Base-by-base conservation (phyloP, 108 stramenopile genomes). In the Skeletonema tropicum region DNA sequence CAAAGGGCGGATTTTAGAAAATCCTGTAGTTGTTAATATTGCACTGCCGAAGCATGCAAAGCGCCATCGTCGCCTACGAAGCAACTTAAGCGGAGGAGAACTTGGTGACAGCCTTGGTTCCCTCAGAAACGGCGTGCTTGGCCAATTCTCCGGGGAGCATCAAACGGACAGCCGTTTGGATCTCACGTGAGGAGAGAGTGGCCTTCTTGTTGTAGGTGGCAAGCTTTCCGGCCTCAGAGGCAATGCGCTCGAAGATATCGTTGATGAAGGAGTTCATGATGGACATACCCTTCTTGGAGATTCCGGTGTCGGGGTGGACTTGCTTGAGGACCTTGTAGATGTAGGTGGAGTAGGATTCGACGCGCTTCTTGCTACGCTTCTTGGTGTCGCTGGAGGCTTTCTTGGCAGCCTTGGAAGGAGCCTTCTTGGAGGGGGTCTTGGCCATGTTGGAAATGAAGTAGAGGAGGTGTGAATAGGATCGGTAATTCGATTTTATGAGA, bases 161-260 rank as follows among this genome's bases (percentile, higher is more conserved):
- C 64, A 97, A 87, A 80, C 96, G 90, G 46, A 94, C 96, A 15
- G 93, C 90, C 33, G 96, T 97, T 88, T 97, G 96, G 65, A 97
- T 89, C 88, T 97, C 96, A 57, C 92, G 90, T 57, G 87, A 87
- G 57, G 90, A 91, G 30, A 96, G 80, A 63, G 94, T 97, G 58
- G 92, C 88, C 92, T 97, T 97, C 88, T 94, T 93, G 90, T 91
- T 95, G 93, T 94, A 96, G 33, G 91, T 91, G 65, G 91, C 87
- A 36, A 95, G 85, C 87, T 92, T 91, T 68, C 90, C 92, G 59
- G 96, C 91, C 89, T 94, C 94, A 21, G 84, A 77, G 61, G 92
- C 93, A 72, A 96, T 90, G 74, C 94, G 93, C 82, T 94, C 95
- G 38, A 39, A 39, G 38, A 39, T n/a, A n/a, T n/a, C n/a, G n/a